These are phyloP conservation scores for Pleurotus tuoliensis DNA, from an alignment of 768 basidiomycete genomes.

Conservation along the genomic window DNA sequence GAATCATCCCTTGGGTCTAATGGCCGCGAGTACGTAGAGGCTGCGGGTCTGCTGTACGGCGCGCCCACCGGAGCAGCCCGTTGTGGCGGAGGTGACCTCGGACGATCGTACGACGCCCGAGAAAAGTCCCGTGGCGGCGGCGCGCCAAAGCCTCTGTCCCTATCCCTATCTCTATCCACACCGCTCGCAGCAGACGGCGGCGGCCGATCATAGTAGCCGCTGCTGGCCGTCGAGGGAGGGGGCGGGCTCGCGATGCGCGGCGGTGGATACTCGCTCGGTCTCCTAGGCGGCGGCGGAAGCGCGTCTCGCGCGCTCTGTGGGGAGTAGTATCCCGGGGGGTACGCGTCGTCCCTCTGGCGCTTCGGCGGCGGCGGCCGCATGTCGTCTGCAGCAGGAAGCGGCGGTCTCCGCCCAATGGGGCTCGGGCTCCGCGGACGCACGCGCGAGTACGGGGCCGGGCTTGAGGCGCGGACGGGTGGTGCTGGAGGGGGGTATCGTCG, in stretches of 20 bases:
- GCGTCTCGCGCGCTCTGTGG: neutral
- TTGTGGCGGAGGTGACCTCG: neutral
- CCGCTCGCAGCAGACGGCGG: neutral
- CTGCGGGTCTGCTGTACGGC: neutral
- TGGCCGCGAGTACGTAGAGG: neutral
- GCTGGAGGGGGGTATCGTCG: conserved; percentile 21
- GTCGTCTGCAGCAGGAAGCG: conserved; percentile 28
- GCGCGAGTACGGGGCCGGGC: conserved; percentile 30
- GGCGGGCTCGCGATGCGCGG: neutral
- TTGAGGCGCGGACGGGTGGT: conserved; percentile 11
- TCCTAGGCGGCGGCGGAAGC: neutral
- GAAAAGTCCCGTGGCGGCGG: neutral
- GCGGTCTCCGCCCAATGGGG: conserved; percentile 29
- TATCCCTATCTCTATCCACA: neutral
- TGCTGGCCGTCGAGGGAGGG: neutral
- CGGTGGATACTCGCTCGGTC: neutral
- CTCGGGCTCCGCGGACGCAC: conserved; percentile 45
- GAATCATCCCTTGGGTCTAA: neutral
- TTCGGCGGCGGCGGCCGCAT: conserved; percentile 39
- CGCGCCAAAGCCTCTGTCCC: neutral
- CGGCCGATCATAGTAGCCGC: neutral
- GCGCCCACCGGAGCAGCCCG: neutral
- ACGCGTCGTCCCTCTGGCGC: conserved; percentile 38
- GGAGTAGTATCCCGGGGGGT: conserved; percentile 1
- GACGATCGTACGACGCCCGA: neutral